Conservation (phyloP, 768 basidiomycete genomes). For the Trametes coccinea region DNA sequence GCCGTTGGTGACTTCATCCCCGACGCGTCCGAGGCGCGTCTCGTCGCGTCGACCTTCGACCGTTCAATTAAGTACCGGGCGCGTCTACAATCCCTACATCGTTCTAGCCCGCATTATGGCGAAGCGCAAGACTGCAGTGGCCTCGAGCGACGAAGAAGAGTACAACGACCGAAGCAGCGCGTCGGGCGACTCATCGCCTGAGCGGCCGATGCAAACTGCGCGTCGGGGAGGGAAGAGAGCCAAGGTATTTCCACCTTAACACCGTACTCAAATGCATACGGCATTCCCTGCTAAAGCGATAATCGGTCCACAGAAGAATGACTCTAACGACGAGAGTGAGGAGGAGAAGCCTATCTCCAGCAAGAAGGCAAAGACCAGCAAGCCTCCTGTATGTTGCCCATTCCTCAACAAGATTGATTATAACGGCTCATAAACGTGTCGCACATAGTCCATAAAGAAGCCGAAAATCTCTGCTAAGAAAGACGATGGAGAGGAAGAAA, state of each 20-base stretch:
- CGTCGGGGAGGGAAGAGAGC: constrained; percentile 15
- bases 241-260: not conserved
- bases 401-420: not conserved
- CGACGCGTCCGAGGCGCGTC: constrained; percentile 10
- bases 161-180: not conserved
- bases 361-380: constrained; percentile 4
- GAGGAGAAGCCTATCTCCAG: not conserved
- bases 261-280: not conserved
- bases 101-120: constrained; percentile 9
- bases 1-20: not conserved
- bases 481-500: not conserved
- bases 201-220: constrained; percentile 9
- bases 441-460: constrained; percentile 12
- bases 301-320: not conserved
- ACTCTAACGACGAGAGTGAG: not conserved
- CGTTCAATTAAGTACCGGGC: not conserved
- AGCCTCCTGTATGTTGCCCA: not conserved
- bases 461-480: not conserved
- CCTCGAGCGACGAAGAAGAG: constrained; percentile 22
- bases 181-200: constrained; percentile 2
- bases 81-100: not conserved
- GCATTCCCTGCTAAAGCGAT: no score
- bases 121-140: constrained; percentile 18
- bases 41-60: constrained; percentile 8
- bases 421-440: not conserved